phyloP scores from a whole-genome alignment of 2,329 filamentous ascomycete species.

The Elsinoe fawcettii region DNA sequence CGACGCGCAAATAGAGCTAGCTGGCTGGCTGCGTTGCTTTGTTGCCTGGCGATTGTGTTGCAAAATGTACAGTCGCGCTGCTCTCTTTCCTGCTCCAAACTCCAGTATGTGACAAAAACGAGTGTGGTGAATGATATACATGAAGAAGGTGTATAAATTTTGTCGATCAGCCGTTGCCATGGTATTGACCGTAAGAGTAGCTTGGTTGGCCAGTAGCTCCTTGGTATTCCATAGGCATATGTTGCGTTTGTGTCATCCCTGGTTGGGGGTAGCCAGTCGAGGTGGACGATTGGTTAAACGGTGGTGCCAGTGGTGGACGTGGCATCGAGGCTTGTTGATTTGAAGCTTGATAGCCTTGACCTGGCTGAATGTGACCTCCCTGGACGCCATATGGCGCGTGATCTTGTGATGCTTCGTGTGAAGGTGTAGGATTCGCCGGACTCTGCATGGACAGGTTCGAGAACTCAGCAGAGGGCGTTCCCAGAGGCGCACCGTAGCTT shows the following conservation, averaged over 20 bases:
- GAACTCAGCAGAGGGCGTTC: constrained; percentile 13
- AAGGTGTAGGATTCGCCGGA: constrained; percentile 6
- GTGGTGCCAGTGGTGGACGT: constrained; percentile 1
- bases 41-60: background rate
- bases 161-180: constrained; percentile 6
- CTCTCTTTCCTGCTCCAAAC: background rate
- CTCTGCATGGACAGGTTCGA: constrained; percentile 15
- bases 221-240: constrained; percentile 15
- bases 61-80: background rate
- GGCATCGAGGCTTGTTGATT: constrained; percentile 6
- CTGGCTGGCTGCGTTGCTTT: background rate
- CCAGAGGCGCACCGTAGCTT: constrained; percentile 2
- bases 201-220: background rate
- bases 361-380: constrained; percentile 3
- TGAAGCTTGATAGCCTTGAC: background rate
- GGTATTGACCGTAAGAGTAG: constrained; percentile 13
- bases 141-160: background rate
- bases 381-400: constrained; percentile 10
- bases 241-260: constrained; percentile 5
- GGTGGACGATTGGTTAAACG: constrained; percentile 1
- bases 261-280: constrained; percentile 13
- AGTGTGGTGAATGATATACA: constrained; percentile 6
- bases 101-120: background rate
- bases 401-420: constrained; percentile 1
- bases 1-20: background rate